Evolutionary conservation across 768 basidiomycete genomes (phyloP).

Genomic region (Rhodotorula babjevae): DNA sequence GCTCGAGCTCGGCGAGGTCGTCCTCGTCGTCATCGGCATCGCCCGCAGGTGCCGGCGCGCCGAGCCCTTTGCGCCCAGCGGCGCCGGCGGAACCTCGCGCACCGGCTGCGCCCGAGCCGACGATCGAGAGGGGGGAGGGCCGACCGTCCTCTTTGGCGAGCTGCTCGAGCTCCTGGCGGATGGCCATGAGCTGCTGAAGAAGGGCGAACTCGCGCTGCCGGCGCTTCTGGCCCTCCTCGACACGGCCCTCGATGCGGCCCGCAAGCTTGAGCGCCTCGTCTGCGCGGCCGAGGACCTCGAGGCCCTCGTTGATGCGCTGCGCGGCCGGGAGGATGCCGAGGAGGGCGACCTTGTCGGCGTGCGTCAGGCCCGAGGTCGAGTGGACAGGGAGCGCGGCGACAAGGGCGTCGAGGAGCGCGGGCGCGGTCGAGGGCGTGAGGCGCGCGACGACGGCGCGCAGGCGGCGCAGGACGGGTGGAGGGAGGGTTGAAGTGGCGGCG

Average conservation of each 20-base stretch:
- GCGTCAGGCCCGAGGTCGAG: conserved; percentile 36
- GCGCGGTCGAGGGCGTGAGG: conserved; percentile 33
- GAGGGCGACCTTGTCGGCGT: conserved; percentile 42
- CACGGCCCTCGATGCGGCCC: conserved; percentile 12
- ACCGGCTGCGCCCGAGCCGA: background rate
- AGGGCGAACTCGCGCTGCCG: conserved; percentile 22
- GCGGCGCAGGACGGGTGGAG: conserved; percentile 28
- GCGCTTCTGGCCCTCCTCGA: conserved; percentile 15
- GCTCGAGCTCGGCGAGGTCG: conserved; percentile 66
- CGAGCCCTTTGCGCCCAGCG: background rate
- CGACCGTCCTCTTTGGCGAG: conserved; percentile 14
- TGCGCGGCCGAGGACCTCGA: conserved; percentile 33
- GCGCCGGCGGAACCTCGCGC: background rate
- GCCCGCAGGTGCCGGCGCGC: background rate
- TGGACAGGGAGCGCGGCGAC: conserved; percentile 25
- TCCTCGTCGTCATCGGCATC: conserved; percentile 79
- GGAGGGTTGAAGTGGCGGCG: conserved; percentile 27
- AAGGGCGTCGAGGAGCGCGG: conserved; percentile 43
- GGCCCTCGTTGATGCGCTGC: conserved; percentile 34
- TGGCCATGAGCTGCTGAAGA: conserved; percentile 36
- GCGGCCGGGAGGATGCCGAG: conserved; percentile 39
- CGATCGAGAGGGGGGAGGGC: background rate
- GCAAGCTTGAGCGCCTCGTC: conserved; percentile 17
- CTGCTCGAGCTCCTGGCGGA: conserved; percentile 36
- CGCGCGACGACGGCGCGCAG: conserved; percentile 36